These are phyloP conservation scores for Pyricularia pennisetigena DNA, from an alignment of 2,329 filamentous ascomycete species.

Conservation along the genomic window DNA sequence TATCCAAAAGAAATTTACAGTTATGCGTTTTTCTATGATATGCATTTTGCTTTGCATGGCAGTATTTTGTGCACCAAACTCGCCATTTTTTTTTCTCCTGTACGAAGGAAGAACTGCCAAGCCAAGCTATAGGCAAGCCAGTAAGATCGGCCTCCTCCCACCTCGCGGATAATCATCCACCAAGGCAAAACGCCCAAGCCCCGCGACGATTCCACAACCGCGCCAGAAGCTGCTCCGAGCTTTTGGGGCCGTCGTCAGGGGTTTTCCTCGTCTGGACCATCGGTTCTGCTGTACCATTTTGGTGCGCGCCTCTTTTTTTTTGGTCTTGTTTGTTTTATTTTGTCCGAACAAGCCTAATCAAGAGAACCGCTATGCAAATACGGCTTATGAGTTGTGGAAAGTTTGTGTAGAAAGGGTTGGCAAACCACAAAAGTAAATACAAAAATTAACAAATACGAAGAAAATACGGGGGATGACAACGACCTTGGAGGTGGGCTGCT, in stretches of 20 bases:
- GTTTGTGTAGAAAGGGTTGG: neutral
- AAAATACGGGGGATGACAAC: neutral
- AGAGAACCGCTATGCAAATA: neutral
- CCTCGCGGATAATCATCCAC: neutral
- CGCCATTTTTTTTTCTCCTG: neutral
- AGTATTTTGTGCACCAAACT: neutral
- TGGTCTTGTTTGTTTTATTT: neutral
- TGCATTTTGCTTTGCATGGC: neutral
- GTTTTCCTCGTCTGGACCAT: neutral
- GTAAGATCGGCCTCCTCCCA: neutral
- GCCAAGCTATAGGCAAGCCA: neutral
- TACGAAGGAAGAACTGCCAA: neutral
- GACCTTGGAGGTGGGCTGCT: neutral
- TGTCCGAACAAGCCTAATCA: neutral
- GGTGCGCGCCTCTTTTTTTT: neutral
- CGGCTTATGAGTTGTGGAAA: neutral
- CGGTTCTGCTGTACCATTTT: neutral
- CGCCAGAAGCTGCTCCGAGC: neutral
- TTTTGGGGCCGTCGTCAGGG: neutral
- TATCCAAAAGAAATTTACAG: neutral
- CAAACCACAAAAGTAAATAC: neutral
- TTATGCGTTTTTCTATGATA: neutral
- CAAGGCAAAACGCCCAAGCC: neutral
- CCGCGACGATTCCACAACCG: neutral
- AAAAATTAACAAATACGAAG: neutral